Evolutionary conservation across 2,329 filamentous ascomycete species (phyloP).

Genomic region (Trichoderma sp.): DNA sequence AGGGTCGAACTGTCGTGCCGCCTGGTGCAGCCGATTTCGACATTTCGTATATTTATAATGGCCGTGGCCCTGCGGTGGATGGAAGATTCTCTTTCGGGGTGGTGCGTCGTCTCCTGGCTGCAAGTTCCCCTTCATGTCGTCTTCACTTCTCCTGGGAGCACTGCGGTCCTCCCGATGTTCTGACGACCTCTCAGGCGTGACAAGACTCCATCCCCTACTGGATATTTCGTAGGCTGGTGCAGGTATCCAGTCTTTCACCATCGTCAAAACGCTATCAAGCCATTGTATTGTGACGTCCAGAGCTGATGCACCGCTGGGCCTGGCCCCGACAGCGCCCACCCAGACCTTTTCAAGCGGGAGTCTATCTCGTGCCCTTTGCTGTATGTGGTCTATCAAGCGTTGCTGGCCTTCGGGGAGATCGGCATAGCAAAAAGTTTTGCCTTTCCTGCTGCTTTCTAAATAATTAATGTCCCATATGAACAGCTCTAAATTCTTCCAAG

Average conservation of each 20-base stretch:
- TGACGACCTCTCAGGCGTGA: slow-evolving; percentile 26
- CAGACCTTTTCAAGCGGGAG: slow-evolving; percentile 45
- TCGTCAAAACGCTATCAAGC: slow-evolving; percentile 33
- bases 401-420: slow-evolving; percentile 48
- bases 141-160: background rate
- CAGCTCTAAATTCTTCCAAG: slow-evolving; percentile 43
- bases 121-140: slow-evolving; percentile 26
- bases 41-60: slow-evolving; percentile 32
- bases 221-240: slow-evolving; percentile 30
- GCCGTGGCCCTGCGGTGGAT: slow-evolving; percentile 41
- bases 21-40: slow-evolving; percentile 45
- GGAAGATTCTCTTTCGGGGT: slow-evolving; percentile 43
- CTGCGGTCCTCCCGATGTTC: background rate
- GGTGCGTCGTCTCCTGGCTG: slow-evolving; percentile 22
- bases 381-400: slow-evolving; percentile 41
- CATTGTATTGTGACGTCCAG: slow-evolving; percentile 45
- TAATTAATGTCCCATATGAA: slow-evolving; percentile 53
- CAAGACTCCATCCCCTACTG: slow-evolving; percentile 39
- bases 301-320: slow-evolving; percentile 29
- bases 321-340: slow-evolving; percentile 39
- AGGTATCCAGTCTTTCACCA: slow-evolving; percentile 40
- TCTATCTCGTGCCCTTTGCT: slow-evolving; percentile 26
- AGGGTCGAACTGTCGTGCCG: slow-evolving; percentile 27
- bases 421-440: slow-evolving; percentile 27
- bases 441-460: slow-evolving; percentile 26